These are phyloP conservation scores for Pyronema omphalodes DNA, from an alignment of 495 filamentous ascomycete genomes.

Conservation along the genomic window DNA sequence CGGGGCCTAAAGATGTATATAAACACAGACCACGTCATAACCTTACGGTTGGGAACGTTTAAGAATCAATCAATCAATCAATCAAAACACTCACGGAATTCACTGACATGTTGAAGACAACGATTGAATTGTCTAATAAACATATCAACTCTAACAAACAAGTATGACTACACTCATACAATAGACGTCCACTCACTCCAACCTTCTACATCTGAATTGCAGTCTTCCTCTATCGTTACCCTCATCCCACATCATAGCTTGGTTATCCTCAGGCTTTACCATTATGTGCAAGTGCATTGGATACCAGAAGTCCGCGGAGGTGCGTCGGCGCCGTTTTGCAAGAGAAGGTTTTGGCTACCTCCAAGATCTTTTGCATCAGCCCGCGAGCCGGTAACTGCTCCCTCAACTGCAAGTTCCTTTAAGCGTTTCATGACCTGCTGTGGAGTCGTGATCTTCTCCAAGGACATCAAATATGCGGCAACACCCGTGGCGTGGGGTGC, in stretches of 20 bases:
- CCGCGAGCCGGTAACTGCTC: too few species aligned
- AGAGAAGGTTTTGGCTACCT: too few species aligned
- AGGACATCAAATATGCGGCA: conserved; percentile 36
- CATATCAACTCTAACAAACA: background rate
- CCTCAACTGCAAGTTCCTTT: conserved; percentile 21
- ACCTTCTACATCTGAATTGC: background rate
- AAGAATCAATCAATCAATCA: too few species aligned
- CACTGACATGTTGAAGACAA: background rate
- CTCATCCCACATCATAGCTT: background rate
- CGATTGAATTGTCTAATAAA: background rate
- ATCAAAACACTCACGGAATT: too few species aligned
- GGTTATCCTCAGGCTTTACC: background rate
- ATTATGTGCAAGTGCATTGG: background rate
- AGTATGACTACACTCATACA: background rate
- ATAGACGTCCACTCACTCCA: background rate
- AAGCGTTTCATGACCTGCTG: conserved; percentile 23
- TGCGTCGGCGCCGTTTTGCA: background rate
- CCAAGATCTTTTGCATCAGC: too few species aligned
- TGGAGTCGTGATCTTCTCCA: conserved; percentile 22
- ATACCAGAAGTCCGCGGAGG: background rate
- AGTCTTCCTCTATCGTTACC: background rate
- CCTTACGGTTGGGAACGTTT: too few species aligned
- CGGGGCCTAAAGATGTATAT: too few species aligned
- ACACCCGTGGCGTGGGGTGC: conserved; percentile 41
- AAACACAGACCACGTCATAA: too few species aligned